These are phyloP conservation scores for Claviceps capensis DNA, from an alignment of 2,329 filamentous ascomycete species.

Conservation along the genomic window DNA sequence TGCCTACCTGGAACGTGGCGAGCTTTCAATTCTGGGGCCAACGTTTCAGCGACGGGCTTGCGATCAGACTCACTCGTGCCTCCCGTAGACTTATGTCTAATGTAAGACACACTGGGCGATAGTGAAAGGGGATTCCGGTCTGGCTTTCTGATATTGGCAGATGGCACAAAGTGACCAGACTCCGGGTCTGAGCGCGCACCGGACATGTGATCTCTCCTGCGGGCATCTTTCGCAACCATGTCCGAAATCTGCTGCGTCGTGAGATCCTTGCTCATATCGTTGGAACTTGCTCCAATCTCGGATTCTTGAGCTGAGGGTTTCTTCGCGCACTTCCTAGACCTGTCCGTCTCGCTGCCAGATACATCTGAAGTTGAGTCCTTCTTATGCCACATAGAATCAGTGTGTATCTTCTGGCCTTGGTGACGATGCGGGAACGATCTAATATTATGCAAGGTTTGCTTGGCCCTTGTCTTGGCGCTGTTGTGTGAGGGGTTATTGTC, in stretches of 20 bases:
- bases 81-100: constrained; percentile 22
- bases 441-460: constrained; percentile 44
- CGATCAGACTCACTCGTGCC: constrained; percentile 29
- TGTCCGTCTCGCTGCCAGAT: constrained; percentile 42
- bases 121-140: constrained; percentile 17
- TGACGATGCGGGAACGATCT: constrained; percentile 42
- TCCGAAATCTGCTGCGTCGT: constrained; percentile 50
- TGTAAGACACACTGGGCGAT: constrained; percentile 17
- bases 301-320: constrained; percentile 15
- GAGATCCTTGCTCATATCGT: constrained; percentile 35
- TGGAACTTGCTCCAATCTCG: constrained; percentile 31
- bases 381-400: constrained; percentile 38
- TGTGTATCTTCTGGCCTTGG: constrained; percentile 31
- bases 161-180: constrained; percentile 17
- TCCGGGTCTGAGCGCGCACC: constrained; percentile 17
- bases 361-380: constrained; percentile 41
- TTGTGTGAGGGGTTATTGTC: constrained; percentile 33
- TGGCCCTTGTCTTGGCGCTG: constrained; percentile 43
- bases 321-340: constrained; percentile 18
- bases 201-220: constrained; percentile 23
- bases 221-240: constrained; percentile 41
- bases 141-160: constrained; percentile 16
- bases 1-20: constrained; percentile 20
- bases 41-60: constrained; percentile 12
- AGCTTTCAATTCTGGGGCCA: constrained; percentile 11